Base-by-base conservation (phyloP, 2,329 filamentous ascomycete species). In the Paramyrothecium roridum region DNA sequence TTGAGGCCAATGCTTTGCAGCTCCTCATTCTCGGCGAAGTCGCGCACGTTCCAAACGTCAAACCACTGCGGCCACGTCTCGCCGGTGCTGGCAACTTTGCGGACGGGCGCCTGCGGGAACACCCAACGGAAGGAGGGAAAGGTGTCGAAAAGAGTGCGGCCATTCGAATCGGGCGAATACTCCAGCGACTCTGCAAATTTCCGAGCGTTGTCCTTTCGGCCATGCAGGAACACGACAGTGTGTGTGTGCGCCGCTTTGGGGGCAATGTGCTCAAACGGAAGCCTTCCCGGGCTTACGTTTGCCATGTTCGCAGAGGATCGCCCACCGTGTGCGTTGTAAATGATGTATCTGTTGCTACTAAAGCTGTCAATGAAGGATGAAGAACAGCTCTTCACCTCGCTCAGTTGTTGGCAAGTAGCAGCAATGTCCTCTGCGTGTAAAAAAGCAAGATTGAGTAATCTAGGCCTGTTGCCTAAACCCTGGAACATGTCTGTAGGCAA, bases 81-180 rank as follows among this genome's bases (percentile, higher is more conserved):
- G 13, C 40, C 26, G 8, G 58, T 59, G 16, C 53, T 56, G 4
- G 52, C 56, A 53, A 70, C 67, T 48, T 65, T 61, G 51, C 65
- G 45, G 52, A 65, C 63, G 12, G 72, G 72, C 2, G 78, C 75
- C 52, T 74, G 70, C 8, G 79, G 78, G 52, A 81, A 82, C 3
- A 82, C 76, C 75, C 77, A 81, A 54, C 75, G 72, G 60, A 80
- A 70, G 6, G 72, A 70, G 4, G 79, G 77, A 37, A 80, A 76
- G 10, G 65, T 61, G 3, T 75, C 68, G 21, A 64, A 50, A 1
- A 80, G 72, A 3, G 66, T 69, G 19, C 59, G 67, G n/a, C 60
- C 55, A 7, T 54, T 56, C 0, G 73, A 73, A 56, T 72, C 67
- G 37, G 54, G 60, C 21, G 64, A 71, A 57, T 62, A 57, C 11